Evolutionary conservation across 2,329 filamentous ascomycete genomes (phyloP).

Genomic region (Curvularia sp.): DNA sequence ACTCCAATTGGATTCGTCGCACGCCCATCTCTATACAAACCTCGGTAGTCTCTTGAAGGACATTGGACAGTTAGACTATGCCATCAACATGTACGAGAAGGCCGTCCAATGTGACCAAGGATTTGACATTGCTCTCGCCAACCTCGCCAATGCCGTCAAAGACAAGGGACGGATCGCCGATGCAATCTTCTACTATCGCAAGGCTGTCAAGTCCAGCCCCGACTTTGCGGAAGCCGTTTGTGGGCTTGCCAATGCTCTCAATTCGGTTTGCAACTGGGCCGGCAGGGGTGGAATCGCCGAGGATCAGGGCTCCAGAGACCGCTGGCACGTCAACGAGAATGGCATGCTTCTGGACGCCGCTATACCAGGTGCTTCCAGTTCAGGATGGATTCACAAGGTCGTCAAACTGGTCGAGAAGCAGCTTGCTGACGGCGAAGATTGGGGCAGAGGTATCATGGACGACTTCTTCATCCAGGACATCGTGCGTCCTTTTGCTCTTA

Average conservation of each 20-base stretch:
- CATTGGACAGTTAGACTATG: slow-evolving; percentile 87
- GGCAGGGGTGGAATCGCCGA: slow-evolving; percentile 85
- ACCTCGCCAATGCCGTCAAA: slow-evolving; percentile 96
- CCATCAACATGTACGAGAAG: slow-evolving; percentile 96
- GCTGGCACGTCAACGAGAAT: slow-evolving; percentile 89
- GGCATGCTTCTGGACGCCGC: slow-evolving; percentile 82
- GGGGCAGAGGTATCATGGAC: slow-evolving; percentile 76
- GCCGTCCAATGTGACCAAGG: slow-evolving; percentile 91
- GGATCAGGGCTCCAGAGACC: slow-evolving; percentile 76
- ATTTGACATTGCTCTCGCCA: slow-evolving; percentile 96
- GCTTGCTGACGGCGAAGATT: slow-evolving; percentile 81
- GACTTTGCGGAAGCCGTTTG: slow-evolving; percentile 98
- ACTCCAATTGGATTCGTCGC: slow-evolving; percentile 80
- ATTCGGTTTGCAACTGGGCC: slow-evolving; percentile 95
- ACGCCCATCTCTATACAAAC: slow-evolving; percentile 97
- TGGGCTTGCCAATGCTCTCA: slow-evolving; percentile 90
- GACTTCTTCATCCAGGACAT: slow-evolving; percentile 52
- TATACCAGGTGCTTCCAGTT: slow-evolving; percentile 65
- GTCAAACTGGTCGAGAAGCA: slow-evolving; percentile 91
- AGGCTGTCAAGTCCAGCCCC: slow-evolving; percentile 89
- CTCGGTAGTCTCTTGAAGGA: slow-evolving; percentile 94
- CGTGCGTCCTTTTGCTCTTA: slow-evolving; percentile 55
- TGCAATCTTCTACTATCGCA: slow-evolving; percentile 88
- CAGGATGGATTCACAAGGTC: slow-evolving; percentile 87
- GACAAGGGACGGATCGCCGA: slow-evolving; percentile 92